Evolutionary conservation across 2,329 filamentous ascomycete genomes (phyloP).

Genomic region (Bimuria novae-zelandiae): DNA sequence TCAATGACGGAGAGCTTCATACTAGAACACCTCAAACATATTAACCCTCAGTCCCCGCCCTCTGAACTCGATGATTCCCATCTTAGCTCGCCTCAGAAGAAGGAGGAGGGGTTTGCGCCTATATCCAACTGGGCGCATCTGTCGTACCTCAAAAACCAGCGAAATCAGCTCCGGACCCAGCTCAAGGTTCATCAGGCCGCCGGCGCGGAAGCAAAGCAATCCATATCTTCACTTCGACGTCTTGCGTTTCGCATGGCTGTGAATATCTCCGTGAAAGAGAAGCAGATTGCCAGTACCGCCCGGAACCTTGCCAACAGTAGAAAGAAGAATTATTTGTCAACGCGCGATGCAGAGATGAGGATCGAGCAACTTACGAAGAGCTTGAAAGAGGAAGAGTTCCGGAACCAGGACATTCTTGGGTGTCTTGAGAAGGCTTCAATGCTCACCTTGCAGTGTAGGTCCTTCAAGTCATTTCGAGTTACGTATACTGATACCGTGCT

Average conservation of each 20-base stretch:
- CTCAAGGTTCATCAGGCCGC: constrained; percentile 41
- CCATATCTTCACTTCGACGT: constrained; percentile 40
- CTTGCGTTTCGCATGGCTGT: constrained; percentile 46
- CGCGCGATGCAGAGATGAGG: constrained; percentile 38
- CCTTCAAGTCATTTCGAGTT: neutral
- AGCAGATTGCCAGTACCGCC: constrained; percentile 41
- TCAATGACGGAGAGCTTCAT: constrained; percentile 44
- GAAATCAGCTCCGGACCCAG: constrained; percentile 37
- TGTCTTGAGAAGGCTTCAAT: constrained; percentile 42
- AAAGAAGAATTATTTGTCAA: constrained; percentile 37
- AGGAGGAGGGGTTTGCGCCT: constrained; percentile 30
- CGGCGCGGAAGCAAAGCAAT: constrained; percentile 40
- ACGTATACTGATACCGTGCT: constrained; percentile 9
- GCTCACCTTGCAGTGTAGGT: constrained; percentile 45
- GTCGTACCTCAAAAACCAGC: constrained; percentile 42
- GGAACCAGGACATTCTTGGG: constrained; percentile 44
- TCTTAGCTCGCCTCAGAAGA: constrained; percentile 15
- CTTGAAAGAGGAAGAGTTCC: constrained; percentile 39
- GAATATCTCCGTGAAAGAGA: constrained; percentile 47
- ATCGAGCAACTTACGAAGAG: constrained; percentile 39
- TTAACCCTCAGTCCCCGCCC: constrained; percentile 12
- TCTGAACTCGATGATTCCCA: constrained; percentile 16
- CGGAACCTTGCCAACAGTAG: constrained; percentile 37
- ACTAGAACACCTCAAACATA: constrained; percentile 29
- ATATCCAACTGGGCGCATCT: constrained; percentile 46